phyloP scores from a whole-genome alignment of 176 grass and related monocot genomes.

The Rhynchospora breviuscula region DNA sequence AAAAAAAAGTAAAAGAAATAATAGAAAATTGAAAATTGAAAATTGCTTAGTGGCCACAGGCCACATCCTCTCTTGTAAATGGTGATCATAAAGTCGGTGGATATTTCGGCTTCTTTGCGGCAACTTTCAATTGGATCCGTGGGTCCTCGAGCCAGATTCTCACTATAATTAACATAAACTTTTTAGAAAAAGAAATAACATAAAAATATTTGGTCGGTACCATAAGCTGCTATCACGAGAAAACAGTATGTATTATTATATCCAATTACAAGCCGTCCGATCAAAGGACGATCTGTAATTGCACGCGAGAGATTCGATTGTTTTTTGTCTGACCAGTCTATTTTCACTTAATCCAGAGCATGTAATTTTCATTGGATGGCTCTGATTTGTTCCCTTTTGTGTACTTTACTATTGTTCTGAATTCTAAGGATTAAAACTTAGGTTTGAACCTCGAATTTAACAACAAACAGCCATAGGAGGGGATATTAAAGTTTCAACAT shows the following conservation, averaged over 20 bases:
- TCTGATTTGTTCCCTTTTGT: background rate
- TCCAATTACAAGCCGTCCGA: background rate
- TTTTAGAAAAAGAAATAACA: background rate
- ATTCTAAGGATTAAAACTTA: background rate
- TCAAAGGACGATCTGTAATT: background rate
- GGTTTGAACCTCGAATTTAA: too few relatives aligned
- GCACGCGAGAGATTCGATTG: background rate
- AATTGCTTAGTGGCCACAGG: background rate
- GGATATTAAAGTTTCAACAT: background rate
- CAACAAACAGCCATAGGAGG: background rate
- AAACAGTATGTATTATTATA: background rate
- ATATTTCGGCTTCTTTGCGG: background rate
- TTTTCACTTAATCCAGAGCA: background rate
- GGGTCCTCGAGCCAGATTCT: background rate
- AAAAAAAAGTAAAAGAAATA: too few relatives aligned
- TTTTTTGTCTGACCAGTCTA: background rate
- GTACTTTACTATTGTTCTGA: background rate
- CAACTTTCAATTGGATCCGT: conserved; percentile 1
- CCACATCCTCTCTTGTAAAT: background rate
- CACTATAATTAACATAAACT: background rate
- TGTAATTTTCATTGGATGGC: background rate
- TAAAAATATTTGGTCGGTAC: background rate
- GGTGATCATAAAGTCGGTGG: background rate
- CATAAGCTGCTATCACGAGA: background rate
- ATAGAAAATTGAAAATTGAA: background rate